Percentiles rank a stretch among this genome's conserved stretches.
Evolutionary conservation across 2,329 filamentous ascomycete species (phyloP).

Genomic region (Paracoccidioides brasiliensis): DNA sequence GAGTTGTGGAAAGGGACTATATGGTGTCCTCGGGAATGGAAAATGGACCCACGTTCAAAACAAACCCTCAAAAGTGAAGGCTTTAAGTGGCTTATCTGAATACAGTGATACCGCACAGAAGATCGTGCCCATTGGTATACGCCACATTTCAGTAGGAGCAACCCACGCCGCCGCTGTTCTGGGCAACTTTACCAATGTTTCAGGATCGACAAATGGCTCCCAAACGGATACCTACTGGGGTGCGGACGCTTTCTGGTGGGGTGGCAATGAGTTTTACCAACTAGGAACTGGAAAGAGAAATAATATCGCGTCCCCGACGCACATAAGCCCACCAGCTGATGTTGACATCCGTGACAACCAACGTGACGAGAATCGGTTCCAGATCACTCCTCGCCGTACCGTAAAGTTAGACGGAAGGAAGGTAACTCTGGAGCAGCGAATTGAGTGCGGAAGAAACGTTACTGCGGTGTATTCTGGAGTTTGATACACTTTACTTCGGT

Average conservation of each 20-base stretch:
- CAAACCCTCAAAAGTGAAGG: constrained; percentile 65
- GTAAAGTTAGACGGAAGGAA: constrained; percentile 57
- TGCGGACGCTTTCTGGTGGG: constrained; percentile 83
- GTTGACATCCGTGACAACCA: constrained; percentile 49
- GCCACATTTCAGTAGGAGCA: constrained; percentile 58
- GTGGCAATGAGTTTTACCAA: constrained; percentile 87
- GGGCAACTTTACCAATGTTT: constrained; percentile 62
- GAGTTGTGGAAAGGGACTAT: constrained; percentile 76
- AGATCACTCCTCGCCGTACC: constrained; percentile 65
- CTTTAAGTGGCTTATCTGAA: constrained; percentile 71
- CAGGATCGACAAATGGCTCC: constrained; percentile 37
- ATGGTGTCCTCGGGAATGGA: constrained; percentile 69
- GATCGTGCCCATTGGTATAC: constrained; percentile 64
- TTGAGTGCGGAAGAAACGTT: constrained; percentile 73
- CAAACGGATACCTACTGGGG: constrained; percentile 67
- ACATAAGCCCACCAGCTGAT: constrained; percentile 62
- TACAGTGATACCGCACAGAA: constrained; percentile 62
- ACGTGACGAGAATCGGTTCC: constrained; percentile 59
- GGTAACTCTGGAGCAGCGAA: constrained; percentile 67
- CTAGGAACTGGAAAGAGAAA: constrained; percentile 81
- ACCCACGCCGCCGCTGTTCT: constrained; percentile 75
- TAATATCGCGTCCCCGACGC: constrained; percentile 61
- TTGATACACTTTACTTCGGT: constrained; percentile 17
- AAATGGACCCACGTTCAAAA: constrained; percentile 80
- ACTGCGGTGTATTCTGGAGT: constrained; percentile 68